Evolutionary conservation across 2,329 filamentous ascomycete species (phyloP).

Genomic region (Pestalotiopsis sp.): DNA sequence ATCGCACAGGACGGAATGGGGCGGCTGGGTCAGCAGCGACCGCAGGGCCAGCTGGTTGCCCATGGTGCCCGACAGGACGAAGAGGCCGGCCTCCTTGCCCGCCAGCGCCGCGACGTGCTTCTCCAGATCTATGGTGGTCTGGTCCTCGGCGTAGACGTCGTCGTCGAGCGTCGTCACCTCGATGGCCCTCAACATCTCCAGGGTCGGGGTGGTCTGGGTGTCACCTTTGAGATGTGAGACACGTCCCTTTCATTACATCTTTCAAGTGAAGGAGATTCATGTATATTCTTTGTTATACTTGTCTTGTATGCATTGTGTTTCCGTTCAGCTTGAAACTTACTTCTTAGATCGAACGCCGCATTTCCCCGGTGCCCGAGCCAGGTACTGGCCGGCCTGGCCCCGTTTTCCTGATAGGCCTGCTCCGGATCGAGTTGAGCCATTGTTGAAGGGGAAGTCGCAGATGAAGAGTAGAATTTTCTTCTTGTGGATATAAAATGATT

Average conservation of each 20-base stretch:
- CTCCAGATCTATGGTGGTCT: constrained; percentile 69
- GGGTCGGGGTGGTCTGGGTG: constrained; percentile 69
- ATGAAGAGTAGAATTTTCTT: neutral
- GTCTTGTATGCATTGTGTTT: neutral
- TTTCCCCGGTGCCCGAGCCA: constrained; percentile 32
- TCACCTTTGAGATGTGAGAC: constrained; percentile 49
- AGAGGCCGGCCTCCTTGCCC: constrained; percentile 66
- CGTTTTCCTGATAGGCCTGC: constrained; percentile 3
- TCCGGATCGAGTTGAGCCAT: constrained; percentile 4
- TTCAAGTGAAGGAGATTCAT: neutral
- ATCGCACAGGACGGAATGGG: constrained; percentile 72
- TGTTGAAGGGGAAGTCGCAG: neutral
- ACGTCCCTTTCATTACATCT: neutral
- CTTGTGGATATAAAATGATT: neutral
- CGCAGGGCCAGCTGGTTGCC: constrained; percentile 78
- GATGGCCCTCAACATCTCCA: constrained; percentile 73
- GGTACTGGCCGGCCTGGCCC: constrained; percentile 16
- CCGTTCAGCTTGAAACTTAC: constrained; percentile 19
- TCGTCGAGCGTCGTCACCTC: constrained; percentile 70
- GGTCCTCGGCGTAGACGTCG: constrained; percentile 74
- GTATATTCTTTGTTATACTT: no score
- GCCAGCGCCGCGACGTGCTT: constrained; percentile 65
- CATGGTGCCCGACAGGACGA: constrained; percentile 81
- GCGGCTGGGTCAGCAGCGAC: constrained; percentile 69
- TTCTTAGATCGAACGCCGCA: constrained; percentile 32